phyloP scores from a whole-genome alignment of 106 monocot genomes.

The Cymbidium sinense region DNA sequence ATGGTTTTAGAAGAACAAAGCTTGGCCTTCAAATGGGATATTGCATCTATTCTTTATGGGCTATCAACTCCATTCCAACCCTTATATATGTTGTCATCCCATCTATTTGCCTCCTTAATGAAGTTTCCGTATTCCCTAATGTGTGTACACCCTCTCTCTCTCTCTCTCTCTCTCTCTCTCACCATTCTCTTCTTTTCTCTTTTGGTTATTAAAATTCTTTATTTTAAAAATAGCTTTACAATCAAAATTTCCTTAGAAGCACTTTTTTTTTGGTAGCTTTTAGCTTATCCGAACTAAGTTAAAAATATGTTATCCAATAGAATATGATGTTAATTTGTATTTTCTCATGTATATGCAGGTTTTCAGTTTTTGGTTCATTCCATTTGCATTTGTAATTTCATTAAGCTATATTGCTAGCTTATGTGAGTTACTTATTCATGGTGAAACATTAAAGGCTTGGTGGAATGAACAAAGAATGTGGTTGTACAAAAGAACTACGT shows the following conservation, averaged over 20 bases:
- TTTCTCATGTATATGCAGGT: conserved; percentile 16
- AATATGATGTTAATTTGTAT: too few relatives aligned
- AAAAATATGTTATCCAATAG: too few relatives aligned
- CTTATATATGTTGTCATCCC: conserved; percentile 47
- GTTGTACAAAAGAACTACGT: conserved; percentile 48
- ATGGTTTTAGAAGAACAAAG: conserved; percentile 33
- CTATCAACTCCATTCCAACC: conserved; percentile 41
- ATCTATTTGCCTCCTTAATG: conserved; percentile 36
- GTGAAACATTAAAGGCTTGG: conserved; percentile 38
- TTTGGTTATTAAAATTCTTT: too few relatives aligned
- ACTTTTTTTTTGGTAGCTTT: too few relatives aligned
- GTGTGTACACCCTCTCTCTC: conserved; percentile 22
- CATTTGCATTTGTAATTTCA: conserved; percentile 36
- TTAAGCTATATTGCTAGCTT: conserved; percentile 20
- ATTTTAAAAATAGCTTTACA: too few relatives aligned
- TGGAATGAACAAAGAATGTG: conserved; percentile 75
- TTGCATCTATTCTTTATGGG: conserved; percentile 41
- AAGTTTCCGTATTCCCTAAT: conserved; percentile 47
- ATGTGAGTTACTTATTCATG: conserved; percentile 17
- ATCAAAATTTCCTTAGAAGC: too few relatives aligned
- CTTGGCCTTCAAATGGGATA: conserved; percentile 57
- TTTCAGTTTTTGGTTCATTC: conserved; percentile 33
- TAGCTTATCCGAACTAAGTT: too few relatives aligned
- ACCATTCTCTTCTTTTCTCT: too few relatives aligned
- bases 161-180: not conserved